These are phyloP conservation scores for Blastomyces parvus DNA, from an alignment of 2,329 filamentous ascomycete species.

Conservation along the genomic window DNA sequence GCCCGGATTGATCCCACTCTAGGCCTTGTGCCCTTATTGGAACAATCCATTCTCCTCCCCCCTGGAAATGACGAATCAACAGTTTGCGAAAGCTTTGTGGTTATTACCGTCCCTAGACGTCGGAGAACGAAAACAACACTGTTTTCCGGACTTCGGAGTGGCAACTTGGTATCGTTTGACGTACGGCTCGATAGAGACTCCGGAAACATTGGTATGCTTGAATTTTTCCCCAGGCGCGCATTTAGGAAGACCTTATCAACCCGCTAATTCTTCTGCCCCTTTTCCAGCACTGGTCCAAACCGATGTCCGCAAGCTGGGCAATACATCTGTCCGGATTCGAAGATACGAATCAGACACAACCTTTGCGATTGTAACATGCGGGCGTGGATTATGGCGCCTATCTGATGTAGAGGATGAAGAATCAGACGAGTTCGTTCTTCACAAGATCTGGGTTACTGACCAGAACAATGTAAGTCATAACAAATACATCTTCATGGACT, in stretches of 20 bases:
- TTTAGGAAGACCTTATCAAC: constrained; percentile 11
- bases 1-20: constrained; percentile 21
- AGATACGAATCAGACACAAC: constrained; percentile 19
- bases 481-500: background rate
- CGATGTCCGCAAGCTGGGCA: constrained; percentile 25
- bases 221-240: background rate
- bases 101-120: constrained; percentile 19
- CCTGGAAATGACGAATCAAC: constrained; percentile 24
- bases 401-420: constrained; percentile 22
- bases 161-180: constrained; percentile 29
- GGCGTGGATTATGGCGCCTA: constrained; percentile 31
- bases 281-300: constrained; percentile 26
- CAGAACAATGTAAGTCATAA: constrained; percentile 31
- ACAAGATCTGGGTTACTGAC: constrained; percentile 35
- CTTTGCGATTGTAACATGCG: constrained; percentile 30
- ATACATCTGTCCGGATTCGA: constrained; percentile 30
- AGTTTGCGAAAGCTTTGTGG: constrained; percentile 28
- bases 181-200: constrained; percentile 16
- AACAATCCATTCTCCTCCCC: constrained; percentile 20
- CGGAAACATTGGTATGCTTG: constrained; percentile 22
- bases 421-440: constrained; percentile 22
- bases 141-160: constrained; percentile 40
- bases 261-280: constrained; percentile 11
- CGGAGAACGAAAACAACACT: constrained; percentile 20
- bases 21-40: constrained; percentile 18